These are phyloP conservation scores for Dioscorea alata DNA, from an alignment of 106 monocot genomes.

Conservation along the genomic window DNA sequence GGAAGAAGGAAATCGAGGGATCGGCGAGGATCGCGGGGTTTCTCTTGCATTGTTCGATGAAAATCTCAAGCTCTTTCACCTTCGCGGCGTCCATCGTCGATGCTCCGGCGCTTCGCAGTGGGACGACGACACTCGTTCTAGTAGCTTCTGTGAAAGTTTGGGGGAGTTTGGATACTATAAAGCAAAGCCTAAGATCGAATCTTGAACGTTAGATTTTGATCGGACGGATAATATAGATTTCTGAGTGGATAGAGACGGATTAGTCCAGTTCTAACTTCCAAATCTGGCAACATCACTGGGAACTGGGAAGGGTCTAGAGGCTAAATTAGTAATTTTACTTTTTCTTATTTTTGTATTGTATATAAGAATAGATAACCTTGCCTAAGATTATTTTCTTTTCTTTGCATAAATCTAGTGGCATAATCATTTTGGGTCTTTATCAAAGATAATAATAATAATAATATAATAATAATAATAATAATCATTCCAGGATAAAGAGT, in stretches of 20 bases:
- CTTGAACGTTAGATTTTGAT: background rate
- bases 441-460: too few relatives aligned
- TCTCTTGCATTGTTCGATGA: conserved; percentile 73
- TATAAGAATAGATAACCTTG: too few relatives aligned
- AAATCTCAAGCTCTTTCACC: conserved; percentile 55
- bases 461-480: too few relatives aligned
- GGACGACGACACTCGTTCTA: background rate
- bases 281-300: too few relatives aligned
- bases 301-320: too few relatives aligned
- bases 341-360: too few relatives aligned
- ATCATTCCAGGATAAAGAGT: too few relatives aligned
- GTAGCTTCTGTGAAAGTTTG: background rate
- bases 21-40: conserved; percentile 68
- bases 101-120: background rate
- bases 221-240: background rate
- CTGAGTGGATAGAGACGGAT: background rate
- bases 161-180: background rate
- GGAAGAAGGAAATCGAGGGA: conserved; percentile 81
- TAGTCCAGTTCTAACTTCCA: background rate
- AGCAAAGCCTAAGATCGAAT: background rate
- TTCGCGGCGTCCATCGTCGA: conserved; percentile 65
- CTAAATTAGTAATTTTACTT: too few relatives aligned
- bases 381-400: too few relatives aligned
- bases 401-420: too few relatives aligned
- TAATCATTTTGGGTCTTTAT: too few relatives aligned